These are phyloP conservation scores for Schizothecium vesticola DNA, from an alignment of 495 filamentous ascomycete genomes.

Conservation along the genomic window DNA sequence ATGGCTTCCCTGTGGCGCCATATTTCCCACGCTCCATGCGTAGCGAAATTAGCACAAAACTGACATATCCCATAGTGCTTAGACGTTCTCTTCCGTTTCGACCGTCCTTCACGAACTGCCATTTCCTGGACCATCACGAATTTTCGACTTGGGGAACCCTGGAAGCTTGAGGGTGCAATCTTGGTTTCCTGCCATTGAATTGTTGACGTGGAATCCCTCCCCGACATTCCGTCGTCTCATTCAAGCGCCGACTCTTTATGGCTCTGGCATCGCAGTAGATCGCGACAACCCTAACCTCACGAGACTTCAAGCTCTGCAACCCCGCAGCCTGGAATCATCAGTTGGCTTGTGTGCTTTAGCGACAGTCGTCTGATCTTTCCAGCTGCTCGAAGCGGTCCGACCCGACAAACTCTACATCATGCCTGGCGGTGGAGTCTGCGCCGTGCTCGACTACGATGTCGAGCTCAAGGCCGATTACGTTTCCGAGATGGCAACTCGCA, in stretches of 20 bases:
- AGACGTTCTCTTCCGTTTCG: constrained; percentile 24
- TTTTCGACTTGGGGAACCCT: background rate
- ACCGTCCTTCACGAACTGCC: background rate
- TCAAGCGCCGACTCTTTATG: constrained; percentile 31
- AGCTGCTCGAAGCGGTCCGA: constrained; percentile 41
- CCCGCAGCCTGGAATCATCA: constrained; percentile 31
- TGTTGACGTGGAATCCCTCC: background rate
- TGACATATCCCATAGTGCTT: constrained; percentile 15
- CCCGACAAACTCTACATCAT: constrained; percentile 34
- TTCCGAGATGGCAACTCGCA: constrained; percentile 80
- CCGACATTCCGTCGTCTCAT: constrained; percentile 1
- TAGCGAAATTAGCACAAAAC: background rate
- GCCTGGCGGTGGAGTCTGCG: constrained; percentile 80
- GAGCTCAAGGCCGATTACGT: constrained; percentile 98
- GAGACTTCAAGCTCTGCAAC: constrained; percentile 36
- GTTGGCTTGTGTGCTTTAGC: constrained; percentile 23
- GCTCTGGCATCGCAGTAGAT: constrained; percentile 40
- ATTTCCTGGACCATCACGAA: background rate
- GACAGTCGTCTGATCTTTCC: constrained; percentile 24
- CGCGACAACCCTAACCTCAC: constrained; percentile 20
- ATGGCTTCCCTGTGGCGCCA: background rate
- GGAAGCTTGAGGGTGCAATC: background rate
- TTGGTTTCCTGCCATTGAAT: background rate
- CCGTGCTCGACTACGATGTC: constrained; percentile 97
- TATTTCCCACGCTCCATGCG: background rate